Evolutionary conservation across 2,329 filamentous ascomycete species (phyloP), one percentile per base, ranked within the genome.

Genomic region (Neurospora crassa): DNA sequence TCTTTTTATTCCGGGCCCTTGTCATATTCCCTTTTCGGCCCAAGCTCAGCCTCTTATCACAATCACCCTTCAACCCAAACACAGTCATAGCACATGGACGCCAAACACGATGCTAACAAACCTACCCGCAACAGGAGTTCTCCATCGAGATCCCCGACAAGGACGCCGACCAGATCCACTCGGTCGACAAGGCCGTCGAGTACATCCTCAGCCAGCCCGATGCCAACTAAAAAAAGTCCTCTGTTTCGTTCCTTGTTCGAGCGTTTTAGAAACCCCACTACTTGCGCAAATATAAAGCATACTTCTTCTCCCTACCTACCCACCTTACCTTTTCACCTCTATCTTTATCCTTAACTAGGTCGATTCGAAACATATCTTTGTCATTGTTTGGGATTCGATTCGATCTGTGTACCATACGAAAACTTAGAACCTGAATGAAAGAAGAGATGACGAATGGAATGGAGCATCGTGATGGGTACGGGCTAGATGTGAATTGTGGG

Each of bases 131-230:
- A 72, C 70, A 80, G 84, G 86, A 90, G 79, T 89, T 90, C 80
- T 89, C 93, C 91, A 96, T 97, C 82, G 94, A 97, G 88, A 97
- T 97, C 79, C 94, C 94, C 77, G 94, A 97, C 85, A 97, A 97
- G 89, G 93, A 97, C 80, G 94, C 94, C 76, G 94, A 97, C 83
- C 87, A 88, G 76, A 97, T 97, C 83, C 93, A 96, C 88, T 97
- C 93, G 79, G 90, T 97, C 78, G 92, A 96, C 83, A 92, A 97
- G 87, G 94, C 94, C 77, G 93, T 97, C 76, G 90, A 94, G 81
- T 97, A 97, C 87, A 97, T 97, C 84, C 83, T 94, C 80, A 90
- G 89, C 83, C 94, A 97, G 86, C 94, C 94, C 79, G 94, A 97
- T 83, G 94, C 94, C 88, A 89, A 88, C 90, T 88, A 84, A 84